Percentiles rank a stretch among this genome's conserved stretches.
Evolutionary conservation across 495 filamentous ascomycete species (phyloP).

Genomic region (Corynascus novoguineensis): DNA sequence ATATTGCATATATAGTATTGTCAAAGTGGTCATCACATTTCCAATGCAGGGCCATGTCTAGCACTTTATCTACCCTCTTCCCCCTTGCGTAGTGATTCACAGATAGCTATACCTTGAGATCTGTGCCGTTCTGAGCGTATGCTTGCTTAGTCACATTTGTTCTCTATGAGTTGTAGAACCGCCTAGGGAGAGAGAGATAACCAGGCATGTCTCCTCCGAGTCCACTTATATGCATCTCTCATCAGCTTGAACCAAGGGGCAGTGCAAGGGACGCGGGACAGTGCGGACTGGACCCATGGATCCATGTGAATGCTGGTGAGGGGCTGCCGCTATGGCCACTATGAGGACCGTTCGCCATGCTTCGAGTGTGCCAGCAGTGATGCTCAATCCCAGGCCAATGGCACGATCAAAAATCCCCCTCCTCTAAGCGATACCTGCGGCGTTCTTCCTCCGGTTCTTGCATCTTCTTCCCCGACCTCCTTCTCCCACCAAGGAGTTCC

Average conservation of each 20-base stretch:
- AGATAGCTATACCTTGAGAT: no score
- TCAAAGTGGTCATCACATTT: no score
- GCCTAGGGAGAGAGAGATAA: no score
- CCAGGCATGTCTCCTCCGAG: no score
- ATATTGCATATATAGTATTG: no score
- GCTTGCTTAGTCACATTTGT: no score
- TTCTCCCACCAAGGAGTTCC: conserved; percentile 29
- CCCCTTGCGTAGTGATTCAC: no score
- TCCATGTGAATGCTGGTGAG: neutral
- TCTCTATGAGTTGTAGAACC: no score
- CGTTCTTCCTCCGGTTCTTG: conserved; percentile 19
- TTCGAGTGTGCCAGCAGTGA: neutral
- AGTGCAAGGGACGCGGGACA: neutral
- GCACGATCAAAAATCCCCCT: conserved; percentile 32
- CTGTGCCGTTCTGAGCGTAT: no score
- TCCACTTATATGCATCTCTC: neutral
- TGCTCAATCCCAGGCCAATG: conserved; percentile 26
- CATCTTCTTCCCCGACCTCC: conserved; percentile 19
- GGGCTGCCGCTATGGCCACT: conserved; percentile 14
- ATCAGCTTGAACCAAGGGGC: neutral
- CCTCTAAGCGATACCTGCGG: conserved; percentile 25
- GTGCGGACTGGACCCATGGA: neutral
- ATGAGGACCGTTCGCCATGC: conserved; percentile 4
- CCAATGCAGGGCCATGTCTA: no score
- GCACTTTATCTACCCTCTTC: no score